A percentile compares a stretch with the other conserved stretches of the same genome.
phyloP scores from a whole-genome alignment of 2,329 filamentous ascomycete genomes.

The Rhynchosporium secalis region DNA sequence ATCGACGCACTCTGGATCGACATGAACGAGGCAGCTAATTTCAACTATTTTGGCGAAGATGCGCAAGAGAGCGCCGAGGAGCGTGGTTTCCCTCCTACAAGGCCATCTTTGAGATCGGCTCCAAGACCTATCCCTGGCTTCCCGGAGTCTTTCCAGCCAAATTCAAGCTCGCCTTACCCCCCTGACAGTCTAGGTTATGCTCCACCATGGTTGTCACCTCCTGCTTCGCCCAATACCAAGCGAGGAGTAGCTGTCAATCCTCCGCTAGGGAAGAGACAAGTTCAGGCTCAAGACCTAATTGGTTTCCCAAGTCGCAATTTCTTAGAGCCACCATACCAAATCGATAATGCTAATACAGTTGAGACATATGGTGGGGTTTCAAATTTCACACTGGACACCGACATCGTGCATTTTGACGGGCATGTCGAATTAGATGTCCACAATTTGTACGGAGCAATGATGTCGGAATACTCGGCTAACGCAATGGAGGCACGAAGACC shows the following conservation, averaged over 20 bases:
- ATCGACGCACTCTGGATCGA: conserved; percentile 81
- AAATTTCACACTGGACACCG: conserved; percentile 64
- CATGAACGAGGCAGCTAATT: conserved; percentile 59
- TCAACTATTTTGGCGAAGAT: conserved; percentile 56
- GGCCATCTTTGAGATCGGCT: conserved; percentile 61
- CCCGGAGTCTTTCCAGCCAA: conserved; percentile 65
- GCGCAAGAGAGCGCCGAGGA: conserved; percentile 42
- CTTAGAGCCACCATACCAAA: conserved; percentile 63
- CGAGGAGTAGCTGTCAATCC: background rate
- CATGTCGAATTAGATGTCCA: conserved; percentile 74
- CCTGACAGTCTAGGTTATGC: conserved; percentile 3
- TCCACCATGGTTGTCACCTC: conserved; percentile 6
- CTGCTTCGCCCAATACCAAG: conserved; percentile 5
- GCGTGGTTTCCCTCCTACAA: conserved; percentile 54
- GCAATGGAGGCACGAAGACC: conserved; percentile 69
- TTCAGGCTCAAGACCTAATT: conserved; percentile 44
- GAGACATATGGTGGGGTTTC: conserved; percentile 51
- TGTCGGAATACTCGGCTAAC: conserved; percentile 57
- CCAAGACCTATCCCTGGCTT: conserved; percentile 70
- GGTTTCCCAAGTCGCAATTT: conserved; percentile 65
- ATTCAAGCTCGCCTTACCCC: conserved; percentile 4
- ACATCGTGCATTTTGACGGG: conserved; percentile 68
- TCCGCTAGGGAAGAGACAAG: conserved; percentile 19
- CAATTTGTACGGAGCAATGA: conserved; percentile 66
- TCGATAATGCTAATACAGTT: conserved; percentile 56